A percentile compares a stretch with the other conserved stretches of the same genome.
Evolutionary conservation across 2,329 filamentous ascomycete genomes (phyloP).

Genomic region (Trichoderma sp.): DNA sequence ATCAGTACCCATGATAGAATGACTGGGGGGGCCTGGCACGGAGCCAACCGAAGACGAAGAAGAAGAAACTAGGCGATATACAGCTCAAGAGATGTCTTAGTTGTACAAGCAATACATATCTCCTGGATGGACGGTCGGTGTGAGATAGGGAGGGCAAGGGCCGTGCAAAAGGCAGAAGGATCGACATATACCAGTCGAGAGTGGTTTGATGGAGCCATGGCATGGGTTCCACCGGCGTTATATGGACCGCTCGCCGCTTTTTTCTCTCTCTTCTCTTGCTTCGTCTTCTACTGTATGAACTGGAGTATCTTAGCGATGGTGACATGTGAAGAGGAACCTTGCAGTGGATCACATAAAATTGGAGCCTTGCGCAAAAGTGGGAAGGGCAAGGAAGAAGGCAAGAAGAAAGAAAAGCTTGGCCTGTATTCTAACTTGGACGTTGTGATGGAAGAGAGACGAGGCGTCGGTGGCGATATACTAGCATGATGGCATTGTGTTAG

Average conservation of each 20-base stretch:
- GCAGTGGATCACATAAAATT: background rate
- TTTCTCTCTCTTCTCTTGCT: background rate
- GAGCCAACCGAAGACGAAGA: slow-evolving; percentile 11
- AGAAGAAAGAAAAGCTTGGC: background rate
- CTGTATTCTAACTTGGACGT: background rate
- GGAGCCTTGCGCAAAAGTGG: background rate
- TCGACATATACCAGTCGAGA: background rate
- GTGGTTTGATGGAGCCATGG: background rate
- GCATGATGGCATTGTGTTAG: background rate
- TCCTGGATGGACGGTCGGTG: background rate
- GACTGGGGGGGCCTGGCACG: slow-evolving; percentile 10
- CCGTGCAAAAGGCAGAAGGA: background rate
- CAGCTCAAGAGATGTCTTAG: too few relatives aligned
- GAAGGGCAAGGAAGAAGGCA: background rate
- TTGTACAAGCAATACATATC: too few relatives aligned
- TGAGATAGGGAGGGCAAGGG: background rate
- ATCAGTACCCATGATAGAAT: slow-evolving; percentile 15
- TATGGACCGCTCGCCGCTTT: background rate
- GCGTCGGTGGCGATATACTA: background rate
- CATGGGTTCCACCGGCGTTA: background rate
- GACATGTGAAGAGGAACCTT: background rate
- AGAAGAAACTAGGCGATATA: background rate
- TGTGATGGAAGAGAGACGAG: background rate
- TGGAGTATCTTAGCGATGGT: background rate
- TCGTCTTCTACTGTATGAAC: background rate